Conservation (phyloP, 306 rosid genomes). For the Lathyrus tuberosus region DNA sequence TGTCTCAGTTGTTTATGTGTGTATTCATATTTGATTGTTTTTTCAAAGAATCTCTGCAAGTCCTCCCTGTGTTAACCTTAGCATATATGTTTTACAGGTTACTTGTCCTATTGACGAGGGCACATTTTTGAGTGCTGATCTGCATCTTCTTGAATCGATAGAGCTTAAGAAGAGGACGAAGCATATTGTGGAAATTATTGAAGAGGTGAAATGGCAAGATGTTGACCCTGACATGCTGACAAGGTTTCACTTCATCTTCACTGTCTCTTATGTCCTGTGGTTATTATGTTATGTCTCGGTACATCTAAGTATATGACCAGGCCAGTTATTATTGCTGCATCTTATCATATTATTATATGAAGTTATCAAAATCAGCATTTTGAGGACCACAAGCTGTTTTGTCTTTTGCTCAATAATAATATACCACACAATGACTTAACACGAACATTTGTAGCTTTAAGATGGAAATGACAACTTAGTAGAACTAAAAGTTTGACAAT, state of each 20-base stretch:
- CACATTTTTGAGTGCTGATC: conserved; percentile 86
- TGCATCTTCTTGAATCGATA: conserved; percentile 84
- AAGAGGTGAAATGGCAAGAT: conserved; percentile 80
- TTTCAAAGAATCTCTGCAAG: conserved; percentile 15
- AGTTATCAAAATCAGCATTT: conserved; percentile 10
- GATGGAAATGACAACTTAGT: conserved; percentile 28
- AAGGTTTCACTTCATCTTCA: conserved; percentile 58
- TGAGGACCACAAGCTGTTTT: neutral
- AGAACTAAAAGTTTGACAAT: conserved; percentile 26
- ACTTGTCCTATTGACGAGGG: conserved; percentile 56
- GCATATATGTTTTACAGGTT: conserved; percentile 58
- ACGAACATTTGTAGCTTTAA: conserved; percentile 13
- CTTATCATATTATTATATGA: conserved; percentile 5
- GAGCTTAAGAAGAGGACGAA: conserved; percentile 88
- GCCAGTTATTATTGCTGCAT: conserved; percentile 26
- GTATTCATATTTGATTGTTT: conserved; percentile 3
- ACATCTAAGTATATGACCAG: neutral
- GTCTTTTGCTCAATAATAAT: conserved; percentile 5
- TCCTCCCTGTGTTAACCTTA: conserved; percentile 28
- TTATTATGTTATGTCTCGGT: conserved; percentile 4
- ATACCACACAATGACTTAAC: conserved; percentile 17
- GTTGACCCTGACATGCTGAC: conserved; percentile 83
- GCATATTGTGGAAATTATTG: conserved; percentile 79
- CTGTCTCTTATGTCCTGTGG: conserved; percentile 29
- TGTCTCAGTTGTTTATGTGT: neutral